Evolutionary conservation across 2,329 filamentous ascomycete species (phyloP), one percentile per base, ranked within the genome.

Genomic region (Cladophialophora yegresii): DNA sequence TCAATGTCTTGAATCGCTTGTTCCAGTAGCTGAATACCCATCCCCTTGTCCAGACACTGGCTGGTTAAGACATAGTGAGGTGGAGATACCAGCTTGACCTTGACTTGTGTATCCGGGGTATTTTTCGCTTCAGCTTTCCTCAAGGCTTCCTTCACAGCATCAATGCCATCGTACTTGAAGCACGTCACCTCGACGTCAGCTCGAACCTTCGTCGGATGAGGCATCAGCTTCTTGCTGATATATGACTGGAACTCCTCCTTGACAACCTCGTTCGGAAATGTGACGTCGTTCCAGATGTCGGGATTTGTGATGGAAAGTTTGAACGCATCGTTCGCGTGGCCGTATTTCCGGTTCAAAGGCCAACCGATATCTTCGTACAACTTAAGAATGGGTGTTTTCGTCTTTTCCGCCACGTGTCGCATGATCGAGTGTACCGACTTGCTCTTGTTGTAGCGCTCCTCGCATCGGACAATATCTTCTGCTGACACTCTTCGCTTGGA

Each of bases 391-490:
- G 93, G 93, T 32, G 88, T 90, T 76, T 90, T 88, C 50, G 92
- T 96, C 85, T 97, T 97, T 83, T 99, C 93, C 71, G 95, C 93
- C 68, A 99, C 95, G 79, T 99, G 95, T 78, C 93, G 89, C 91
- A 99, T 93, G 80, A 99, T 97, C 61, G 92, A 96, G 81, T 99
- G 95, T 47, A 98, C 95, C 84, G 96, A 96, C 84, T 99, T 99
- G 83, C 92, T 91, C 88, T 99, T 99, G 87, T 99, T 99, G 85
- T 97, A 99, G 73, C 95, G 88, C 83, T 99, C 95, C 78, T 99
- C 95, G 78, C 96, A 99, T 83, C 97, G 97, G 73, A 96, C 85
- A 69, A 98, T 95, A 82, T 99, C 95, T 78, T 99, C 95, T 51
- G 95, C 90, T 50, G 93, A 97, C 65, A 99, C 95, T 82, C 95